Base-by-base conservation (phyloP, 176 grass and related monocot species). In the Triticum dicoccoides region DNA sequence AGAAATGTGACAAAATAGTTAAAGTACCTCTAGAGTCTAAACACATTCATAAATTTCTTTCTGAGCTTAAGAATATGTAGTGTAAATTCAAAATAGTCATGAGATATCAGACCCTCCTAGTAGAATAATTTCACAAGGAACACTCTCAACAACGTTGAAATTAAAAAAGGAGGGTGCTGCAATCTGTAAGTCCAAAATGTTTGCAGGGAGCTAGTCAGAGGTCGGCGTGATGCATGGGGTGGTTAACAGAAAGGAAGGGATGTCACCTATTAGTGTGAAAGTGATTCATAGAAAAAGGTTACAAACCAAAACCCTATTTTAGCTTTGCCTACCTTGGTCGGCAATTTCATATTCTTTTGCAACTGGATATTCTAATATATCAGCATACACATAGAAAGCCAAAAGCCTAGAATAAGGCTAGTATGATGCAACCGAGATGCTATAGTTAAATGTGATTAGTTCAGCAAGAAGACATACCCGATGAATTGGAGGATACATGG, bases 401-500 rank as follows among this genome's bases (percentile, higher is more conserved):
- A 54, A 65, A 78, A 89, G 8, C 18, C 58, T 75, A 74, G 80
- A 74, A 73, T 37, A 29, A 90, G 6, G 24, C 61, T 12, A 59
- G 39, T 39, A 82, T 14, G 41, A 23, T 69, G 4, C 56, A 72
- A 71, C 21, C 9, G 23, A 73, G 4, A 65, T 35, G 73, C 35
- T 42, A 52, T 24, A 69, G 18, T 1, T 34, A 33, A 74, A 80
- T 59, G 23, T 44, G 77, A 54, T 3, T 49, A 52, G 58, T 84
- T 75, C 18, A 72, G 68, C 39, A 58, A 51, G 17, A 85, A 88
- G 51, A 21, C 65, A 27, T 45, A 98, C 93, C 91, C 95, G 96
- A 89, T 98, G 93, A 81, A 98, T 98, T 83, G 96, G 96, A 86
- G 96, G 96, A 89, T 95, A 95, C 96, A 98, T 98, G 17, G 96